Conservation (phyloP, 306 rosid species). For the Carpinus fangiana region DNA sequence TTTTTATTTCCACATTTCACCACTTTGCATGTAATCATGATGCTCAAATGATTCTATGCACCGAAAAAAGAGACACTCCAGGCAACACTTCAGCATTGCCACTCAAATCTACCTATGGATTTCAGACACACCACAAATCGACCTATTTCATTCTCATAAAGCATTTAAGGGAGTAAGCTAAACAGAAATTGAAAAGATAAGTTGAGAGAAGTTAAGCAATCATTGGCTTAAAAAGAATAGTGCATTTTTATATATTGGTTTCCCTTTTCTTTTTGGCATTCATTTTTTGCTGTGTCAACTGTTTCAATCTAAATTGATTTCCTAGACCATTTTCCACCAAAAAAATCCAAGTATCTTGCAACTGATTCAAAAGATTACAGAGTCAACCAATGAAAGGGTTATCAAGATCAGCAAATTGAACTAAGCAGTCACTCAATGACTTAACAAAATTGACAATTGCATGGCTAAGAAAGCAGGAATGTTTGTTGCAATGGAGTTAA, state of each 20-base stretch:
- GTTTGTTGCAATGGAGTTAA: not conserved
- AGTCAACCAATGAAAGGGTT: not conserved
- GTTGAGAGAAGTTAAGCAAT: not conserved
- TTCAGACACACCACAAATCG: not conserved
- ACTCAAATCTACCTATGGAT: not conserved
- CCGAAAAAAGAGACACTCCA: not conserved
- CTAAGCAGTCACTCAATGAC: not conserved
- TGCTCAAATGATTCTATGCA: not conserved
- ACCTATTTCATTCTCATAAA: not conserved
- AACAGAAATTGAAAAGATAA: not conserved
- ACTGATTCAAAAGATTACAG: not conserved
- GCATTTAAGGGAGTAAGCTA: not conserved
- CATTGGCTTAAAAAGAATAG: not conserved
- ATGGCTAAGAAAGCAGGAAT: not conserved
- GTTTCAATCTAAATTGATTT: not conserved
- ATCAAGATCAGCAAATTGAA: not conserved
- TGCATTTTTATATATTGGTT: not conserved
- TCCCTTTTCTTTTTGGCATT: not conserved
- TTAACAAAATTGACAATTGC: not conserved
- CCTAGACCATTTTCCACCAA: not conserved
- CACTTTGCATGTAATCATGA: not conserved
- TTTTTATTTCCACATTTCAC: too few species aligned
- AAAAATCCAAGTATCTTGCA: not conserved
- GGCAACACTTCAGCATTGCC: not conserved
- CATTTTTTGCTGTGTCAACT: not conserved